Conservation (phyloP, 768 basidiomycete species). For the Rubroboletus pulcherrimus region DNA sequence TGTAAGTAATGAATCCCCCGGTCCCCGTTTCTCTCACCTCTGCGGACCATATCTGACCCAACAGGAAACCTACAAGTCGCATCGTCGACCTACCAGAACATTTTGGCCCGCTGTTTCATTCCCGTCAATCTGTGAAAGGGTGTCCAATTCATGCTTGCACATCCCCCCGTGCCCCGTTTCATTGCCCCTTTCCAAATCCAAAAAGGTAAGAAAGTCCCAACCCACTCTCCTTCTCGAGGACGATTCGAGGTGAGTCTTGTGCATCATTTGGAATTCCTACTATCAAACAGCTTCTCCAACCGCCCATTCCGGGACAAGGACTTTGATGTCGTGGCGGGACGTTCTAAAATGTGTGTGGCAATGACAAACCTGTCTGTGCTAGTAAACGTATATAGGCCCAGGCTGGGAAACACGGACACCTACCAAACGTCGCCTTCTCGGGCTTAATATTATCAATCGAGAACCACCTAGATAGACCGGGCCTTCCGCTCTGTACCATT, state of each 20-base stretch:
- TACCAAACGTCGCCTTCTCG: slow-evolving; percentile 7
- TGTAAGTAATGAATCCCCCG: slow-evolving; percentile 12
- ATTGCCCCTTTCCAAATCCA: slow-evolving; percentile 12
- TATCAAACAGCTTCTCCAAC: slow-evolving; percentile 2
- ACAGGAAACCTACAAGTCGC: slow-evolving; percentile 8
- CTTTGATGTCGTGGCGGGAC: slow-evolving; percentile 8
- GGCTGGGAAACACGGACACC: not conserved
- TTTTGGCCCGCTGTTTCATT: slow-evolving; percentile 16
- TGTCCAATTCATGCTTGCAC: slow-evolving; percentile 2
- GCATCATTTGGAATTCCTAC: slow-evolving; percentile 14
- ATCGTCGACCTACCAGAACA: not conserved
- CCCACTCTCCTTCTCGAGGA: slow-evolving; percentile 8
- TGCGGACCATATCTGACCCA: slow-evolving; percentile 1
- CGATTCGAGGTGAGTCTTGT: not conserved
- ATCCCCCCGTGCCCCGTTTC: slow-evolving; percentile 14
- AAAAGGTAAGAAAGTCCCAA: slow-evolving; percentile 5
- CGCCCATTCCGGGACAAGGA: slow-evolving; percentile 1
- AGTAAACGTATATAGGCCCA: not conserved
- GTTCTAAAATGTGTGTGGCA: slow-evolving; percentile 5
- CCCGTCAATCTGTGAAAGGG: slow-evolving; percentile 12
- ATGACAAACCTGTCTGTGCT: slow-evolving; percentile 9
- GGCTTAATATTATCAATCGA: slow-evolving; percentile 8
- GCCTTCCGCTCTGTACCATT: slow-evolving; percentile 1
- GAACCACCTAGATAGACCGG: slow-evolving; percentile 6
- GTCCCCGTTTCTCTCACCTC: slow-evolving; percentile 1